phyloP scores from a whole-genome alignment of 257 asterid species.

The Ballota nigra region DNA sequence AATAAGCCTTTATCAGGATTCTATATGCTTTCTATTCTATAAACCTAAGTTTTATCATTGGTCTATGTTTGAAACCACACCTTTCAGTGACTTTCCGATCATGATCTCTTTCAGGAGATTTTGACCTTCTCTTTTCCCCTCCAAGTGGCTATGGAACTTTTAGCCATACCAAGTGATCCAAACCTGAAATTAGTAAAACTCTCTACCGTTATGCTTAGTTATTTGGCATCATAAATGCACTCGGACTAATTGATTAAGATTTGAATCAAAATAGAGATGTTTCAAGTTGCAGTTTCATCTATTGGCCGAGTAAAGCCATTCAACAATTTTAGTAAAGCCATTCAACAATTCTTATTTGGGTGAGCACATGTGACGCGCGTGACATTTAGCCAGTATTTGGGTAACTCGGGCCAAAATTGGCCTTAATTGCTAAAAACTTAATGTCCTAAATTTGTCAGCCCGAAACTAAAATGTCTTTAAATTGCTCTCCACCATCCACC shows the following conservation, averaged over 20 bases:
- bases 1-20: conserved; percentile 4
- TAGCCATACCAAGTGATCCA: neutral
- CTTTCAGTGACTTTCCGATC: neutral
- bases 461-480: too few relatives aligned
- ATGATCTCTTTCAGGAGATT: neutral
- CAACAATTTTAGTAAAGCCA: neutral
- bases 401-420: too few relatives aligned
- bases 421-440: too few relatives aligned
- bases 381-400: too few relatives aligned
- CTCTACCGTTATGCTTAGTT: neutral
- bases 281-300: neutral
- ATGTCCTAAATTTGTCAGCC: too few relatives aligned
- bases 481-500: too few relatives aligned
- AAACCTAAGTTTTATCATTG: conserved; percentile 9
- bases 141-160: neutral
- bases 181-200: neutral
- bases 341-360: too few relatives aligned
- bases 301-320: neutral
- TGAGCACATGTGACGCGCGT: too few relatives aligned
- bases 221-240: neutral
- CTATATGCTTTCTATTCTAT: neutral
- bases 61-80: neutral
- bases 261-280: neutral
- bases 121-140: neutral
- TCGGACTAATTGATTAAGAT: neutral